phyloP scores from a whole-genome alignment of 305 asterid genomes.

The Withania somnifera region DNA sequence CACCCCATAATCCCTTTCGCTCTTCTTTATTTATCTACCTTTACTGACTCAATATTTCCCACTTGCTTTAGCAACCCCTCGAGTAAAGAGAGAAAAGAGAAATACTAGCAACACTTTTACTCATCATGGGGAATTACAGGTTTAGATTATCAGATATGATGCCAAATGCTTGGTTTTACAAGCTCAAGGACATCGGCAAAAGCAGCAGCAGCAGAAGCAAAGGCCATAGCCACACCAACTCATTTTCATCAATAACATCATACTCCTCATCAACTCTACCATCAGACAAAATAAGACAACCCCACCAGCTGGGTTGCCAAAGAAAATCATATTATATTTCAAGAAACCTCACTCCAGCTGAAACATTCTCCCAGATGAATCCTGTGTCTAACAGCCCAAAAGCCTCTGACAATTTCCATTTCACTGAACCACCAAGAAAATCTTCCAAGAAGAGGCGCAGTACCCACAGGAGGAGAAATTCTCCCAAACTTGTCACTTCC shows the following conservation, averaged over 20 bases:
- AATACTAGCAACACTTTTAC: not conserved
- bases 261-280: not conserved
- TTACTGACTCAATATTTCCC: not conserved
- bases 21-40: not conserved
- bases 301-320: constrained; percentile 13
- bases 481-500: not conserved
- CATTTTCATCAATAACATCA: constrained; percentile 4
- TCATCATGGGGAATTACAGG: constrained; percentile 11
- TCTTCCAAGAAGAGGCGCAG: constrained; percentile 17
- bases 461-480: constrained; percentile 17
- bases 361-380: not conserved
- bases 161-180: constrained; percentile 15
- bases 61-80: not conserved
- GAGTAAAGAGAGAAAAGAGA: not conserved
- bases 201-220: constrained; percentile 8
- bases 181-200: constrained; percentile 11
- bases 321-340: not conserved
- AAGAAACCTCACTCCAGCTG: not conserved
- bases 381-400: not conserved
- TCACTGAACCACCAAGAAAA: not conserved
- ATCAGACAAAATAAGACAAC: not conserved
- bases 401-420: not conserved
- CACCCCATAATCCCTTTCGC: not conserved
- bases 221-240: not conserved
- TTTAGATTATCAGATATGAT: constrained; percentile 11